Evolutionary conservation across 2,329 filamentous ascomycete genomes (phyloP).

Genomic region (Fusarium pseudograminearum): DNA sequence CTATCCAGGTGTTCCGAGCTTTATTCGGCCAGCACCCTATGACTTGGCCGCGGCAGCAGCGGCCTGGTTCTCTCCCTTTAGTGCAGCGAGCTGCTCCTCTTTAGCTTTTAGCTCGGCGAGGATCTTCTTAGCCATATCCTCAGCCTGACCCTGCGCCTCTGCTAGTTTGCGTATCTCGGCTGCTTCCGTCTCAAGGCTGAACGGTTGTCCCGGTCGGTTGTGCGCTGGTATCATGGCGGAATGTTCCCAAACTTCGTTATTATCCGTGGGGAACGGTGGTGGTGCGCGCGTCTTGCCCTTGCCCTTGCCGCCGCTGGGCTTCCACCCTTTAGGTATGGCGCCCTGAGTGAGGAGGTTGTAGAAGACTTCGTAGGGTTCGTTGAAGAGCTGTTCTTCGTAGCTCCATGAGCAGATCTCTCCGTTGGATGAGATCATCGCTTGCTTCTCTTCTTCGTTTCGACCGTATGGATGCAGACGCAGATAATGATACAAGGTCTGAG

Average conservation of each 20-base stretch:
- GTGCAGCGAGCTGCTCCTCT: slow-evolving; percentile 69
- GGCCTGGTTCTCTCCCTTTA: slow-evolving; percentile 71
- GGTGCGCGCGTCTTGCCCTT: slow-evolving; percentile 59
- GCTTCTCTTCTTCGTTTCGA: slow-evolving; percentile 79
- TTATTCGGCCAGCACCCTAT: slow-evolving; percentile 39
- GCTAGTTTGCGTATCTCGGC: slow-evolving; percentile 70
- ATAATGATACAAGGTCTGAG: slow-evolving; percentile 94
- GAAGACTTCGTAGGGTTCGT: slow-evolving; percentile 93
- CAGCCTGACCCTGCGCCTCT: slow-evolving; percentile 73
- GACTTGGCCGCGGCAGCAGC: slow-evolving; percentile 51
- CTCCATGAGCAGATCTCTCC: slow-evolving; percentile 80
- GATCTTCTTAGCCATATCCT: slow-evolving; percentile 69
- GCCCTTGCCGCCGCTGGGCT: slow-evolving; percentile 65
- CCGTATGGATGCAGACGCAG: slow-evolving; percentile 92
- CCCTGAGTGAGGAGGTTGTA: slow-evolving; percentile 87
- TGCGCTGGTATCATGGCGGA: slow-evolving; percentile 80
- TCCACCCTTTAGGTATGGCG: slow-evolving; percentile 65
- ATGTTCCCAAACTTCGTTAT: slow-evolving; percentile 70
- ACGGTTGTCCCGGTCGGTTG: slow-evolving; percentile 76
- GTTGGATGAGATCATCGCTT: slow-evolving; percentile 67
- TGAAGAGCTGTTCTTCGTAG: slow-evolving; percentile 96
- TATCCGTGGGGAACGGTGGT: slow-evolving; percentile 53
- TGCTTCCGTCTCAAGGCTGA: slow-evolving; percentile 77
- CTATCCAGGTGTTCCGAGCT: slow-evolving; percentile 5
- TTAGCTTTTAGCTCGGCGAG: slow-evolving; percentile 72